Evolutionary conservation across 495 filamentous ascomycete species (phyloP), one percentile per base, ranked within the genome.

Genomic region (Hypoxylon perforatum): DNA sequence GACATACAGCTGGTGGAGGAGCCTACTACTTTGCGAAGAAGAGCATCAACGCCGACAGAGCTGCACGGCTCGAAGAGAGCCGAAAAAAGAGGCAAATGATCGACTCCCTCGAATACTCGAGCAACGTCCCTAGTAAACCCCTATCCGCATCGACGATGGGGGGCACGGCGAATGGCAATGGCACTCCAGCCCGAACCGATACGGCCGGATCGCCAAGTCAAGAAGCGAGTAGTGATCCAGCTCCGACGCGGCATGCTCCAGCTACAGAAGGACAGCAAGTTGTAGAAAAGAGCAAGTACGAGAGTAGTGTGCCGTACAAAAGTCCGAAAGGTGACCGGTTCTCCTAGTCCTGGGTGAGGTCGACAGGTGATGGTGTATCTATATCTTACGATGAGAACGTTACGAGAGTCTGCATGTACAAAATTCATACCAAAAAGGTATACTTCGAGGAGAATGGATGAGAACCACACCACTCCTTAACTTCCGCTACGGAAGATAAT

Each of bases 21-120:
- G 93, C 95, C 64, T 99, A 99, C 85, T 92, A 92, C 81, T 97
- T 97, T 77, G 96, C 95, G 55, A 99, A 99, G 83, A 84, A 88
- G 67, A 90, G 88, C 76, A 94, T 99, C 83, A 94, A 97, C 70
- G 91, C 90, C 65, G 92, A 97, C 79, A 91, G 93, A 39, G 83
- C 85, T 28, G 77, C 85, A 53, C 85, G 92, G 65, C 88, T 91
- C 54, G 86, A 92, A 61, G 86, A 88, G 33, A 85, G 90, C 46
- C 78, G 86, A 39, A 84, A 84, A 74, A 85, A 86, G 74, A 88
- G 88, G 78, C 82, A 84, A 56, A 82, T 89, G 72, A 76, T 84
- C 59, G 80, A 84, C 17, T 82, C 84, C 7, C 82, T 89, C 67
- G 88, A 91, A 82, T 74, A 80, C 71, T 84, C 78, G 64, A 73